These are phyloP conservation scores for Curvularia eragrostidis DNA, from an alignment of 2,329 filamentous ascomycete species.

Conservation along the genomic window DNA sequence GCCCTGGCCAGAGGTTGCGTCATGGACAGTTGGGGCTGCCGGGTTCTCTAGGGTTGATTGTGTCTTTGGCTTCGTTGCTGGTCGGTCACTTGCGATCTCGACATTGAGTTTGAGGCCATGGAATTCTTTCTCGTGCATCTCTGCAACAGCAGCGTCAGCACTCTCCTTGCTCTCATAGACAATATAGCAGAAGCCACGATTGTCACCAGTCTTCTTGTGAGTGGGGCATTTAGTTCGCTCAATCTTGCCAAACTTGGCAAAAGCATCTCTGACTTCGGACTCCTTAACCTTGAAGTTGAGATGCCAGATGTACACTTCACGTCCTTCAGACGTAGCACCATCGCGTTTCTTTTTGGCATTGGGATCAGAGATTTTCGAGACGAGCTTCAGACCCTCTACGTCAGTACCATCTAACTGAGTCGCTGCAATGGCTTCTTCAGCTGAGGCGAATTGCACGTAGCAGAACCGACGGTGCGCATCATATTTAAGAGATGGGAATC, in stretches of 20 bases:
- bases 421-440: constrained; percentile 57
- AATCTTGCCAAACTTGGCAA: constrained; percentile 77
- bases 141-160: constrained; percentile 65
- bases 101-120: constrained; percentile 72
- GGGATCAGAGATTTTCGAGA: constrained; percentile 86
- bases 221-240: constrained; percentile 74
- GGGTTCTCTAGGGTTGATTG: constrained; percentile 58
- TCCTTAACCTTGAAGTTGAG: constrained; percentile 81
- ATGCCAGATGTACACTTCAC: constrained; percentile 87
- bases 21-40: constrained; percentile 47
- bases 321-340: constrained; percentile 82
- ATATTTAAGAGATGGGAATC: constrained; percentile 89
- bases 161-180: constrained; percentile 74
- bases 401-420: constrained; percentile 74
- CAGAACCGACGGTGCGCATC: constrained; percentile 92
- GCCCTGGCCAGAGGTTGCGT: constrained; percentile 24
- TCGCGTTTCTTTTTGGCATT: constrained; percentile 76
- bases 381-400: constrained; percentile 71
- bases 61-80: constrained; percentile 54
- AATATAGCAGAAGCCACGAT: constrained; percentile 81
- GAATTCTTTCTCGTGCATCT: constrained; percentile 74
- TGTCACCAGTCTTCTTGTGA: constrained; percentile 67
- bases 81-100: constrained; percentile 53
- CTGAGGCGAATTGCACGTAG: constrained; percentile 85
- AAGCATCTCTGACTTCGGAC: constrained; percentile 72